Evolutionary conservation across 768 basidiomycete genomes (phyloP).

Genomic region (Mycena alexandri): DNA sequence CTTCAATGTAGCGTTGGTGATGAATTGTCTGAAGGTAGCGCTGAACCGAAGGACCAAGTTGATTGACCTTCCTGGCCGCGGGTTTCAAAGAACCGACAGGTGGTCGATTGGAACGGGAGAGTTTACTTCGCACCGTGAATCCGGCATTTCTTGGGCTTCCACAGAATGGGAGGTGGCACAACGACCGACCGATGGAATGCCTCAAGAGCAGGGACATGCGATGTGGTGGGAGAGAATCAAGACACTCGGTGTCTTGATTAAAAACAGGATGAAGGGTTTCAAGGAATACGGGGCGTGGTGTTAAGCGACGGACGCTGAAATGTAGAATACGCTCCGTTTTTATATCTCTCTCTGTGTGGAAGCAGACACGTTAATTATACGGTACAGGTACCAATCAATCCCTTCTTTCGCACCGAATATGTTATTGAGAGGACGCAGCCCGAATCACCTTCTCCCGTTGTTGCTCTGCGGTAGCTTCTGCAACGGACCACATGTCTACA

Average conservation of each 20-base stretch:
- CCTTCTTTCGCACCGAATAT: too few relatives aligned
- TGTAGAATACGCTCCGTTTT: too few relatives aligned
- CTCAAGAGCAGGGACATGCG: conserved; percentile 6
- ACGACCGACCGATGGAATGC: background rate
- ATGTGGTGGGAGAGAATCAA: conserved; percentile 30
- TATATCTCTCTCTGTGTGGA: too few relatives aligned
- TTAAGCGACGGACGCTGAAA: conserved; percentile 1
- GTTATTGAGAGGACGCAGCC: too few relatives aligned
- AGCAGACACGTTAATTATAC: too few relatives aligned
- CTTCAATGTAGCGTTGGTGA: background rate
- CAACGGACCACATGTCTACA: conserved; percentile 1
- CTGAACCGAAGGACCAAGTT: background rate
- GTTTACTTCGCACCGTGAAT: conserved; percentile 13
- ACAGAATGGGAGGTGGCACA: conserved; percentile 26
- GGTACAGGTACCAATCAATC: too few relatives aligned
- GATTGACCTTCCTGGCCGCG: conserved; percentile 1
- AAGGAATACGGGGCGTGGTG: conserved; percentile 18
- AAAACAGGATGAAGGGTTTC: conserved; percentile 20
- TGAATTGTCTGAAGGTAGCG: background rate
- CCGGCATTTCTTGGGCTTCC: conserved; percentile 17
- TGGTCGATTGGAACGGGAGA: conserved; percentile 18
- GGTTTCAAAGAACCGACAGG: conserved; percentile 2
- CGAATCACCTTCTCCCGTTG: too few relatives aligned
- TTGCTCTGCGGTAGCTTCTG: background rate
- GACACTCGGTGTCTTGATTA: conserved; percentile 24